These are phyloP conservation scores for Sphagnum tenellum DNA, from an alignment of 225 moss, liverwort and hornwort genomes.

Conservation along the genomic window DNA sequence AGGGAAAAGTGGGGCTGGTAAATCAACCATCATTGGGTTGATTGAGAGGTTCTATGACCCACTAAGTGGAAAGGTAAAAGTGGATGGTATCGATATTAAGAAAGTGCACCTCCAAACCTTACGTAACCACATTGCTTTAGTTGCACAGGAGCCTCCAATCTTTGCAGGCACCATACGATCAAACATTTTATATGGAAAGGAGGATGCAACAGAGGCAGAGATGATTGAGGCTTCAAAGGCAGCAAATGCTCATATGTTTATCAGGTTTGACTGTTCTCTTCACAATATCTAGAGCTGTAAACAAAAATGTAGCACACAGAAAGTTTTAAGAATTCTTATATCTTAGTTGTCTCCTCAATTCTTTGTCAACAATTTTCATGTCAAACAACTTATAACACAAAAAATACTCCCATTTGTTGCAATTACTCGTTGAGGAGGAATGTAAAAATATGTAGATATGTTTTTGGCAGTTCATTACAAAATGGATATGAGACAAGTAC, in stretches of 20 bases:
- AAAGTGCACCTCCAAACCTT: slow-evolving; percentile 35
- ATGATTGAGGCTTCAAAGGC: slow-evolving; percentile 53
- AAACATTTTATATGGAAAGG: slow-evolving; percentile 56
- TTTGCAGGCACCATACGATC: slow-evolving; percentile 50
- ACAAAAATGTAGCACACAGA: not conserved
- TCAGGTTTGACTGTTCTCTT: slow-evolving; percentile 12
- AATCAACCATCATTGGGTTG: slow-evolving; percentile 50
- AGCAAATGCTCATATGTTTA: slow-evolving; percentile 61
- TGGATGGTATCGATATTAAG: slow-evolving; percentile 40
- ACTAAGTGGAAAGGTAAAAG: slow-evolving; percentile 27
- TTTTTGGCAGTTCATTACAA: slow-evolving; percentile 14
- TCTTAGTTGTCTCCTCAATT: not conserved
- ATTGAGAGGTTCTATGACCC: slow-evolving; percentile 72
- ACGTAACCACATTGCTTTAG: slow-evolving; percentile 45
- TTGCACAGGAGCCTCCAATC: slow-evolving; percentile 56
- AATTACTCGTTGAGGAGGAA: not conserved
- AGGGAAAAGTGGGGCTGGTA: slow-evolving; percentile 54
- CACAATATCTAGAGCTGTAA: not conserved
- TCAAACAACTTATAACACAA: not conserved
- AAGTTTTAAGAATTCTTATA: not conserved
- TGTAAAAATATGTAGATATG: too few relatives aligned
- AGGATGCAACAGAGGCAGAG: slow-evolving; percentile 47
- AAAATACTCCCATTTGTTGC: not conserved
- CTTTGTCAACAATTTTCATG: not conserved
- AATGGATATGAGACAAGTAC: slow-evolving; percentile 32